Base-by-base conservation (phyloP, 2,329 filamentous ascomycete genomes). In the Triangularia verruculosa region DNA sequence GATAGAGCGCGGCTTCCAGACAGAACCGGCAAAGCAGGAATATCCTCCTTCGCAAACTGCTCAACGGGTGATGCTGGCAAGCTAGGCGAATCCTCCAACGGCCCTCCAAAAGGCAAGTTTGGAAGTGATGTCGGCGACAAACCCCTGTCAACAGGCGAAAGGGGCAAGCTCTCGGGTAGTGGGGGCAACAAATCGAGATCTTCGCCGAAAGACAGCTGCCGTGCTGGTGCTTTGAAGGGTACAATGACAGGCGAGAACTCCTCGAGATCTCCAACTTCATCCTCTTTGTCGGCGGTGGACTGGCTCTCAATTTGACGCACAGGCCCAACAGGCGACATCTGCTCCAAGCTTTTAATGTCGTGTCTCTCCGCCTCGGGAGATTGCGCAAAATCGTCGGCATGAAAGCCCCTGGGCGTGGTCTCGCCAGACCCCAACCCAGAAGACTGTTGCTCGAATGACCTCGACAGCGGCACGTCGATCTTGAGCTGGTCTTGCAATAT, bases 361-460 rank as follows among this genome's bases (percentile, higher is more conserved):
- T 2, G 1, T 17, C 39, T 22, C 39, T 7, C 20, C 3, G 25
- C 22, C 52, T 60, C 51, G n/a, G 57, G 28, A 20, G 30, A 34
- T 3, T 27, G 15, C 22, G 20, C 43, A 27, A 47, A 47, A 5
- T 47, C 39, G 11, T 47, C 39, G 8, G 39, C n/a, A 17, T n/a
- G 7, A 12, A 47, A 47, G 9, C n/a, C 64, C 61, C 58, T 62
- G 4, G 69, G 67, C 22, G 67, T 70, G 1, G 65, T 64, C 51
- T 69, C 65, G 2, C 64, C 61, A 4, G 66, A 66, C 1, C 64
- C 39, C 6, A 47, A 47, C 7, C 39, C 39, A 47, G 39, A 47
- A 9, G 39, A 47, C 20, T 47, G 39, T 6, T 47, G 39, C 17
- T 47, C 39, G 1, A 47, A 47, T 47, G 39, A 47, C 64, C 8